These are phyloP conservation scores for Hydrangea macrophylla DNA, from an alignment of 148 eudicot genomes.

Conservation along the genomic window DNA sequence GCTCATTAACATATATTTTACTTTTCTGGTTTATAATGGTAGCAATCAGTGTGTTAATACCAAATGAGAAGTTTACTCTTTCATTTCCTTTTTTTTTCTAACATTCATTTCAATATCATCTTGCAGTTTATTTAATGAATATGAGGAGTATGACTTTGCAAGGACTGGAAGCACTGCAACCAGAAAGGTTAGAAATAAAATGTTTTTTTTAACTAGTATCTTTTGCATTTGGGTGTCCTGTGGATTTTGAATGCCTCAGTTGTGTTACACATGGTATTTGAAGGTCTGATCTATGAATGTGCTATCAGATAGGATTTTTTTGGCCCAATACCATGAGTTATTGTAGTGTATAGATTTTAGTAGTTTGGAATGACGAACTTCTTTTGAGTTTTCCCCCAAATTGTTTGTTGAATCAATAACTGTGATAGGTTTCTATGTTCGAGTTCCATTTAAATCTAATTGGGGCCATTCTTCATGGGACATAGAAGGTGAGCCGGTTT, in stretches of 20 bases:
- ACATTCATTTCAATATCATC: neutral
- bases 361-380: neutral
- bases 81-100: neutral
- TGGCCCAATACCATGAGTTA: neutral
- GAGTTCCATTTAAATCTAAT: neutral
- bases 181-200: constrained; percentile 47
- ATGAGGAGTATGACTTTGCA: constrained; percentile 82
- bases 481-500: neutral
- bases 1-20: neutral
- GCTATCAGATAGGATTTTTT: neutral
- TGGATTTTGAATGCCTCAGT: neutral
- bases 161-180: constrained; percentile 75
- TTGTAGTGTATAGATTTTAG: neutral
- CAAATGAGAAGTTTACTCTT: neutral
- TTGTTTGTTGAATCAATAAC: neutral
- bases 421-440: neutral
- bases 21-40: neutral
- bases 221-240: neutral
- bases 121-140: constrained; percentile 65
- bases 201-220: neutral
- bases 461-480: neutral
- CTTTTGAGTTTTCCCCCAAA: neutral
- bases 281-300: neutral
- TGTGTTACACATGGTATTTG: neutral
- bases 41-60: neutral